phyloP scores from a whole-genome alignment of 2,329 filamentous ascomycete species.

The Aulographum hederae region DNA sequence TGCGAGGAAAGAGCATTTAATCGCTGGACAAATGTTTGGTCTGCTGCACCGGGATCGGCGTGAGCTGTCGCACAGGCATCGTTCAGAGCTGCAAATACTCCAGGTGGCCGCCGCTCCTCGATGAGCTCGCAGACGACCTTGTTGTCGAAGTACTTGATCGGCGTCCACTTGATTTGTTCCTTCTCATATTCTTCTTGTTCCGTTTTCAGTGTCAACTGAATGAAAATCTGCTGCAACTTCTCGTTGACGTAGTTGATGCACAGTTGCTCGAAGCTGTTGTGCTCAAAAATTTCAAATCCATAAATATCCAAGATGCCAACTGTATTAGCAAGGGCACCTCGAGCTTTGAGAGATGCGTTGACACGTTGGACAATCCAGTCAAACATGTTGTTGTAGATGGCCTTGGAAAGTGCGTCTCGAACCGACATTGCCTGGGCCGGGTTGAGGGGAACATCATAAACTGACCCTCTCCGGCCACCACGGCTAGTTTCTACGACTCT shows the following conservation, averaged over 20 bases:
- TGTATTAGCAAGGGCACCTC: slow-evolving; percentile 57
- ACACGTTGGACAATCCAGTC: slow-evolving; percentile 95
- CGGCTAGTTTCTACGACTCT: slow-evolving; percentile 61
- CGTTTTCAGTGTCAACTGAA: slow-evolving; percentile 86
- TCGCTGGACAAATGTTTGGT: slow-evolving; percentile 87
- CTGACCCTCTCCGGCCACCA: slow-evolving; percentile 45
- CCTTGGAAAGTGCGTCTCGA: slow-evolving; percentile 79
- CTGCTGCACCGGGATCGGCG: slow-evolving; percentile 82
- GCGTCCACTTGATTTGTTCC: slow-evolving; percentile 96
- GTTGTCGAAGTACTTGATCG: slow-evolving; percentile 99
- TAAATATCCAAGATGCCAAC: slow-evolving; percentile 98
- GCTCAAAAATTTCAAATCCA: slow-evolving; percentile 95
- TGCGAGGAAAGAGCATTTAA: slow-evolving; percentile 77
- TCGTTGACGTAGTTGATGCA: slow-evolving; percentile 99
- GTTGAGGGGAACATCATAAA: slow-evolving; percentile 67
- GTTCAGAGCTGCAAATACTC: slow-evolving; percentile 89
- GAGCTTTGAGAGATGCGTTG: slow-evolving; percentile 71
- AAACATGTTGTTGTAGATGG: slow-evolving; percentile 94
- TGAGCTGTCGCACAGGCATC: slow-evolving; percentile 98
- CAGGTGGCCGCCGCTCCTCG: slow-evolving; percentile 74
- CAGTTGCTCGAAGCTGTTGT: slow-evolving; percentile 96
- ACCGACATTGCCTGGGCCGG: slow-evolving; percentile 71
- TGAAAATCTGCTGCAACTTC: slow-evolving; percentile 97
- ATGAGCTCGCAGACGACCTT: slow-evolving; percentile 97
- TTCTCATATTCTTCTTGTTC: slow-evolving; percentile 95